phyloP scores from a whole-genome alignment of 2,329 filamentous ascomycete species.

The Fusarium nygamai region DNA sequence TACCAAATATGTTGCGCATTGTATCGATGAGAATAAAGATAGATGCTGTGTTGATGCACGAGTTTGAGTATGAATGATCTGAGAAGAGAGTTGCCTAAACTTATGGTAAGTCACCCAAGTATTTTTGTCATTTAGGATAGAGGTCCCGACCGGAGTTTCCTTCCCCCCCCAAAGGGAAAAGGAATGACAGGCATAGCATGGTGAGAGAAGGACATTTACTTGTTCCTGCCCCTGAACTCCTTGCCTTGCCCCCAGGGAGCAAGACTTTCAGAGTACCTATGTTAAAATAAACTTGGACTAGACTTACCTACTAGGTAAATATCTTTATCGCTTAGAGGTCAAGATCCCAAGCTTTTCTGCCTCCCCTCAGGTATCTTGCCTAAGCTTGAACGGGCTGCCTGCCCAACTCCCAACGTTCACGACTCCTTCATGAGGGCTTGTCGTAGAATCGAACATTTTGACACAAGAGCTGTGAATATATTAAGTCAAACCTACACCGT shows the following conservation, averaged over 20 bases:
- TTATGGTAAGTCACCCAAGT: not conserved
- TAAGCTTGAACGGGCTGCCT: not conserved
- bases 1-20: not conserved
- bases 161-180: not conserved
- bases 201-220: not conserved
- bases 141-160: not conserved
- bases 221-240: not conserved
- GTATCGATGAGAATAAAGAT: not conserved
- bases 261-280: not conserved
- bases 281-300: not conserved
- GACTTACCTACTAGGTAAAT: not conserved
- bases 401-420: not conserved
- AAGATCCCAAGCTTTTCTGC: not conserved
- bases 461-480: not conserved
- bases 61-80: not conserved
- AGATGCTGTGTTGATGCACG: not conserved
- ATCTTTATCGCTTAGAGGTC: not conserved
- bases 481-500: not conserved
- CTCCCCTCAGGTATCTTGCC: too few species aligned
- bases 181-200: not conserved
- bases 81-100: not conserved
- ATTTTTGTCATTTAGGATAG: not conserved
- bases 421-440: too few species aligned
- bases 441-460: not conserved
- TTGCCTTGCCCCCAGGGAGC: not conserved